Percentiles rank a stretch among this genome's conserved stretches.
phyloP scores from a whole-genome alignment of 768 basidiomycete species.

The Psilocybe cubensis region DNA sequence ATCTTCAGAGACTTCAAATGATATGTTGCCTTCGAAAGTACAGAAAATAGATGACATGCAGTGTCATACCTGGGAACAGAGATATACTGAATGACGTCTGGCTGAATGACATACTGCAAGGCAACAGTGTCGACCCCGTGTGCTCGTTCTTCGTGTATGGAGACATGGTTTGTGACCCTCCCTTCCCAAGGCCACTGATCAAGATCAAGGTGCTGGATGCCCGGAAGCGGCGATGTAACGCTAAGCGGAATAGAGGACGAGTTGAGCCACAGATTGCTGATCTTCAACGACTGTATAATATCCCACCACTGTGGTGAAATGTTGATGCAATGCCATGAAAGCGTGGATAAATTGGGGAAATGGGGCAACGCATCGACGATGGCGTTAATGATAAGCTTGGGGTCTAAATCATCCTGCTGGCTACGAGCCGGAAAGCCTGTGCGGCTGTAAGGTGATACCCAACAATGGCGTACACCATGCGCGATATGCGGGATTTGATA shows the following conservation, averaged over 20 bases:
- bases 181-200: constrained; percentile 44
- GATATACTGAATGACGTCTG: constrained; percentile 30
- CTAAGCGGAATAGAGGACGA: constrained; percentile 27
- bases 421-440: constrained; percentile 30
- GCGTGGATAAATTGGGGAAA: constrained; percentile 34
- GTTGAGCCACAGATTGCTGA: constrained; percentile 36
- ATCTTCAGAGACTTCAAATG: constrained; percentile 16
- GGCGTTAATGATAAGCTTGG: constrained; percentile 33
- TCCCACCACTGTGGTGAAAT: constrained; percentile 36
- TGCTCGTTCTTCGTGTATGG: constrained; percentile 34
- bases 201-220: constrained; percentile 30
- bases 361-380: constrained; percentile 30
- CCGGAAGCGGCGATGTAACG: constrained; percentile 10
- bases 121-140: constrained; percentile 29
- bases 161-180: constrained; percentile 33
- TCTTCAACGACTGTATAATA: constrained; percentile 27
- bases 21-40: constrained; percentile 17
- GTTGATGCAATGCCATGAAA: constrained; percentile 41
- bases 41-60: constrained; percentile 29
- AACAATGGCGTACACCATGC: constrained; percentile 35
- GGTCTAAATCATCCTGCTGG: constrained; percentile 33
- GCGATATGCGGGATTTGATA: constrained; percentile 36
- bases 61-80: constrained; percentile 37
- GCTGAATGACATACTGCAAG: constrained; percentile 30
- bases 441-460: constrained; percentile 39